Base-by-base conservation (phyloP, 345 rosid genomes). In the Aurinia saxatilis region DNA sequence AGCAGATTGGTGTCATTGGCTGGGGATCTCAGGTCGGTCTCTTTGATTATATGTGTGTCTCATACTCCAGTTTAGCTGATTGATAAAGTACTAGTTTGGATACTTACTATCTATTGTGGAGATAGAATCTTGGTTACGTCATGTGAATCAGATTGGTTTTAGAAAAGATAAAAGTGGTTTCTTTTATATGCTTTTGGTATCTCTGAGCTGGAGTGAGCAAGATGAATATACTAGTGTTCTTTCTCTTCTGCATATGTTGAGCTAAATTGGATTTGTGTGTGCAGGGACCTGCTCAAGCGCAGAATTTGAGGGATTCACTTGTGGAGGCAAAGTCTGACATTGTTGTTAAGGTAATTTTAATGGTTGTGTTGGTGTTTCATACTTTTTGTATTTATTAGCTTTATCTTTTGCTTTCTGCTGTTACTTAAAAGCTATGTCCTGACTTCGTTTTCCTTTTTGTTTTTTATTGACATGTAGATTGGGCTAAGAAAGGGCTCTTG, bases 251-350 rank as follows among this genome's bases (percentile, higher is more conserved):
- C 14, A 0, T 31, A 13, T 38, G 9, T 4, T 2, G 30, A 33
- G 7, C 36, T 66, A 10, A 47, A 6, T 16, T 25, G 6, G 2
- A 13, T 4, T 6, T 19, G 4, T 37, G 15, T 48, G 14, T 45
- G 9, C 41, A 88, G 98, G 95, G 90, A 16, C 98, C 98, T 72
- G 98, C 98, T 37, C 98, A 91, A 80, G 98, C 95, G 52, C 96
- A 91, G 73, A 91, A 86, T 63, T 67, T 91, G 69, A 85, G 91
- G 74, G 98, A 91, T 78, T 91, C 98, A 38, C 88, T 91, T 46
- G 85, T 76, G 18, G 98, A 91, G 62, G 91, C 80, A 25, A 82
- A 84, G 65, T 91, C 96, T 67, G 79, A 84, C 79, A 84, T 85
- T 48, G 75, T 71, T 50, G 96, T 91, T 12, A 91, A 91, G 98